These are phyloP conservation scores for Sporothrix euskadiensis DNA, from an alignment of 2,329 filamentous ascomycete genomes.

Conservation along the genomic window DNA sequence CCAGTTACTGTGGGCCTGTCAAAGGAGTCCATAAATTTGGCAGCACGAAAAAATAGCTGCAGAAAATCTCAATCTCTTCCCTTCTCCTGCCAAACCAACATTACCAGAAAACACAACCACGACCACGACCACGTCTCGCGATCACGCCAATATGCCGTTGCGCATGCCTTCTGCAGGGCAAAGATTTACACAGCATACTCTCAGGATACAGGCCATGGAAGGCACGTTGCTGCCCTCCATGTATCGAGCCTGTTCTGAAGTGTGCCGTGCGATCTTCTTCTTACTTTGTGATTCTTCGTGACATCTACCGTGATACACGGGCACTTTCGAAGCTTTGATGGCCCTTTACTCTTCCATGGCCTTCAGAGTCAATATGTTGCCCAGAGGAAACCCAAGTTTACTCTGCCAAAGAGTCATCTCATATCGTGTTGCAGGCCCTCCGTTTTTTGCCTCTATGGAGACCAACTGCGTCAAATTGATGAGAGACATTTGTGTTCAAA, in stretches of 20 bases:
- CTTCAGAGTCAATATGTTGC: slow-evolving; percentile 85
- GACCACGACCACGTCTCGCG: background rate
- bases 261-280: background rate
- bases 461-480: slow-evolving; percentile 81
- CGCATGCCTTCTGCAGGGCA: background rate
- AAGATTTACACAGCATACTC: background rate
- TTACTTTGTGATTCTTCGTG: background rate
- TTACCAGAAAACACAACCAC: background rate
- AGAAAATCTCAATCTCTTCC: slow-evolving; percentile 18
- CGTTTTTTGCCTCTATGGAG: slow-evolving; percentile 70
- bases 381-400: slow-evolving; percentile 71
- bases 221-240: slow-evolving; percentile 7
- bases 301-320: slow-evolving; percentile 37
- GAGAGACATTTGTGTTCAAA: slow-evolving; percentile 63
- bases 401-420: slow-evolving; percentile 87
- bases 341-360: slow-evolving; percentile 60
- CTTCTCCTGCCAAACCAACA: slow-evolving; percentile 1
- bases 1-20: background rate
- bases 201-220: background rate
- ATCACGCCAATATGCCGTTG: background rate
- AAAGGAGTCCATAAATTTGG: slow-evolving; percentile 23
- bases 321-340: slow-evolving; percentile 94
- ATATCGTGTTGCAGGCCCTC: slow-evolving; percentile 88
- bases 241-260: background rate
- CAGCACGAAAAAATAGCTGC: slow-evolving; percentile 12